Conservation (phyloP, 306 rosid species). For the Castanopsis chinensis region DNA sequence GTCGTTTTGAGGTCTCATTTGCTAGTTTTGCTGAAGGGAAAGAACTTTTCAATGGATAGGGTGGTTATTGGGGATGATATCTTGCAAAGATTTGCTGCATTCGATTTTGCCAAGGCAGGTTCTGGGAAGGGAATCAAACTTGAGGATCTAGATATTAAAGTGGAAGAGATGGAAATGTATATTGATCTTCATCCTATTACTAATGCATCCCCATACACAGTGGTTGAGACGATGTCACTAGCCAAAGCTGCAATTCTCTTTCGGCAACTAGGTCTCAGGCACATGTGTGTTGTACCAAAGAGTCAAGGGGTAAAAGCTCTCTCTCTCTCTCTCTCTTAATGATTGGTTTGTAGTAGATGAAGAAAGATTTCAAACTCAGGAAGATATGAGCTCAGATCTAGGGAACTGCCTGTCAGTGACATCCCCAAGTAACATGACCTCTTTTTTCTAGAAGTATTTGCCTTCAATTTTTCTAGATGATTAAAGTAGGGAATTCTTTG, state of each 20-base stretch:
- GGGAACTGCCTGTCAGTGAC: neutral
- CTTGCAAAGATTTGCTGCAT: conserved; percentile 36
- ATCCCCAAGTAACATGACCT: neutral
- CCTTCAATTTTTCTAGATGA: neutral
- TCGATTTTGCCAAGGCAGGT: conserved; percentile 82
- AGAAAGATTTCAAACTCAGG: neutral
- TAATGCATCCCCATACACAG: conserved; percentile 80
- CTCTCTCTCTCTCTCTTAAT: conserved; percentile 1
- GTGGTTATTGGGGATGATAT: conserved; percentile 20
- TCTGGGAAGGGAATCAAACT: conserved; percentile 78
- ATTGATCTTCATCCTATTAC: conserved; percentile 81
- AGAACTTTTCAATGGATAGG: conserved; percentile 51
- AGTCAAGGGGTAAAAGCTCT: conserved; percentile 62
- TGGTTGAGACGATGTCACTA: conserved; percentile 85
- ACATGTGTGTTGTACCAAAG: conserved; percentile 82
- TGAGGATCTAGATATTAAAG: conserved; percentile 61
- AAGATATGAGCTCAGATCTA: neutral
- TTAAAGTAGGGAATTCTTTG: neutral
- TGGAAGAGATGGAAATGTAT: conserved; percentile 83
- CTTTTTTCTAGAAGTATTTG: neutral
- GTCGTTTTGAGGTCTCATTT: conserved; percentile 84
- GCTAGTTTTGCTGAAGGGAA: conserved; percentile 72
- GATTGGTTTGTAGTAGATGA: neutral
- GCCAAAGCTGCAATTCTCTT: conserved; percentile 86
- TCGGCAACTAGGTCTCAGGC: conserved; percentile 77